Evolutionary conservation across 176 grass and related monocot species (phyloP).

Genomic region (Zizania latifolia): DNA sequence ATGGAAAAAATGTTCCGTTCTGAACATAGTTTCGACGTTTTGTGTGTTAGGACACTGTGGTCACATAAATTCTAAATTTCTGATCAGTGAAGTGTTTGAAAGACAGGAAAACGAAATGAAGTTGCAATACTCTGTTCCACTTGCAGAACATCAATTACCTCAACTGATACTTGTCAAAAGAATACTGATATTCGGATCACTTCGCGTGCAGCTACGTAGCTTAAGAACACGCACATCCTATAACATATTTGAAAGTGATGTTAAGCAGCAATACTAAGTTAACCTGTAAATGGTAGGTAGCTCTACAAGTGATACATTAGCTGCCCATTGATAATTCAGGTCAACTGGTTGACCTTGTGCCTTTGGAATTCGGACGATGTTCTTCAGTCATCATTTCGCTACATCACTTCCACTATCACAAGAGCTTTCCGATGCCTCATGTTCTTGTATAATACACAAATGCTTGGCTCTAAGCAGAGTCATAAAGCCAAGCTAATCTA

Average conservation of each 20-base stretch:
- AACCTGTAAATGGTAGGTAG: background rate
- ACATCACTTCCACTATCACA: background rate
- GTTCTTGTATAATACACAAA: conserved; percentile 5
- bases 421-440: background rate
- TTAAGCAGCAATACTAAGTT: background rate
- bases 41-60: background rate
- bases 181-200: background rate
- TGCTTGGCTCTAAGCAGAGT: conserved; percentile 20
- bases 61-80: background rate
- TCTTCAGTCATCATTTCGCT: conserved; percentile 33
- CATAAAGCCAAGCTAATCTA: conserved; percentile 34
- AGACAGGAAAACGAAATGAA: background rate
- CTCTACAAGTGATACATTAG: background rate
- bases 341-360: conserved; percentile 40
- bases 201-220: background rate
- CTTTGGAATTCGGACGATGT: conserved; percentile 16
- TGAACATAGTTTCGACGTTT: background rate
- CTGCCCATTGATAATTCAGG: conserved; percentile 24
- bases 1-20: background rate
- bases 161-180: background rate
- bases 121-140: background rate
- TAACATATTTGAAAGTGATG: background rate
- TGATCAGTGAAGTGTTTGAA: background rate
- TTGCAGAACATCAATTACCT: background rate
- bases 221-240: background rate